Evolutionary conservation across 2,329 filamentous ascomycete species (phyloP).

Genomic region (Fragosphaeria purpurea): DNA sequence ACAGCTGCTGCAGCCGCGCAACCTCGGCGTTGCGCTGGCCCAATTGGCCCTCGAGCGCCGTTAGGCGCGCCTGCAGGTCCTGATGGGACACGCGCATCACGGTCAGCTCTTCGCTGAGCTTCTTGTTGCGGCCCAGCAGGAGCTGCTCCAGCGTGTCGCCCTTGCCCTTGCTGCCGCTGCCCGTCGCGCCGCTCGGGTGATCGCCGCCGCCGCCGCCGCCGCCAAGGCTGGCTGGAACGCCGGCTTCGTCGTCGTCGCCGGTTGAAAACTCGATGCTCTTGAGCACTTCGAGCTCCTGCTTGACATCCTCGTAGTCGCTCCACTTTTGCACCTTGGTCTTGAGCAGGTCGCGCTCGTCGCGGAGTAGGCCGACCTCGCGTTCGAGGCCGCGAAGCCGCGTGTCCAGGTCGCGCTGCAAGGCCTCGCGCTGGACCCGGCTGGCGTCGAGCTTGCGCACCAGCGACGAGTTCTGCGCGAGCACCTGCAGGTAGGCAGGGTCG

Average conservation of each 20-base stretch:
- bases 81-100: conserved; percentile 88
- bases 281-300: conserved; percentile 88
- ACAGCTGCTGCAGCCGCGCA: conserved; percentile 73
- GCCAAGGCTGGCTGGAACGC: conserved; percentile 25
- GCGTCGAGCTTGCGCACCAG: conserved; percentile 82
- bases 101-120: conserved; percentile 86
- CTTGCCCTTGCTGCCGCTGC: conserved; percentile 36
- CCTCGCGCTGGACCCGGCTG: conserved; percentile 72
- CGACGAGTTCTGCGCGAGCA: conserved; percentile 88
- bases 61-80: conserved; percentile 72
- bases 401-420: conserved; percentile 67
- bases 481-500: conserved; percentile 76
- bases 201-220: conserved; percentile 9
- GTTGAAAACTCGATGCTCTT: conserved; percentile 97
- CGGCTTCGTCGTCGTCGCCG: conserved; percentile 65
- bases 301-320: conserved; percentile 92
- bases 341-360: conserved; percentile 70
- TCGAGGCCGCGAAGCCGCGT: conserved; percentile 68
- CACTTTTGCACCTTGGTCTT: conserved; percentile 77
- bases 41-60: conserved; percentile 73
- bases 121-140: conserved; percentile 88
- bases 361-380: conserved; percentile 62
- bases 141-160: conserved; percentile 85
- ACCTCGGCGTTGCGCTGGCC: conserved; percentile 76
- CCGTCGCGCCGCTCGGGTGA: conserved; percentile 2